Conservation (phyloP, 1,139 yeast species). For the Scheffersomyces segobiensis region DNA sequence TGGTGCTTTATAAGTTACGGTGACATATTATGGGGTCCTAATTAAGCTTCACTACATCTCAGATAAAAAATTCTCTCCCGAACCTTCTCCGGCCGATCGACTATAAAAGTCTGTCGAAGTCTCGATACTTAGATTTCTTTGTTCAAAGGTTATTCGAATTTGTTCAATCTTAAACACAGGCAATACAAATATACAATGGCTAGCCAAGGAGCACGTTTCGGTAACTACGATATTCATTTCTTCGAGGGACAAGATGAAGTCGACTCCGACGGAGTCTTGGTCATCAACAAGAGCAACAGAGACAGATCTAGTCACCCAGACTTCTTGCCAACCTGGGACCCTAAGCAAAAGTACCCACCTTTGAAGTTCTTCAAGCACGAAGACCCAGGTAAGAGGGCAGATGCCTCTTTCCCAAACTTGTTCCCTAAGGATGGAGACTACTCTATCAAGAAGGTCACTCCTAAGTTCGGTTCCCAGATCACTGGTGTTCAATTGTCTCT, state of each 20-base stretch:
- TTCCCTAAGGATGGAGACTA: slow-evolving; percentile 36
- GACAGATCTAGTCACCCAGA: slow-evolving; percentile 23
- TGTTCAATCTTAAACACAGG: not conserved
- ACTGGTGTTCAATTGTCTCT: slow-evolving; percentile 40
- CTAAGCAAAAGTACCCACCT: slow-evolving; percentile 36
- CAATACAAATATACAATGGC: not conserved
- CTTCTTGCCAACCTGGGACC: slow-evolving; percentile 54
- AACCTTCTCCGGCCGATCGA: not conserved
- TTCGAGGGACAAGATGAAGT: slow-evolving; percentile 31
- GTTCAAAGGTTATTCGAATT: not conserved
- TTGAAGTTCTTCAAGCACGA: slow-evolving; percentile 39
- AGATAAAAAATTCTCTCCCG: not conserved
- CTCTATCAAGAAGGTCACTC: slow-evolving; percentile 24
- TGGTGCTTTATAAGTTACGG: not conserved
- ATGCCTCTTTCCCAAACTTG: slow-evolving; percentile 51
- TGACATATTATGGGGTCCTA: not conserved
- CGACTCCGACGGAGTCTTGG: slow-evolving; percentile 38
- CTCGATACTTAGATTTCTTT: not conserved
- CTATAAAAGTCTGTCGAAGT: not conserved
- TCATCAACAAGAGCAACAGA: slow-evolving; percentile 24
- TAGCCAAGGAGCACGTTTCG: not conserved
- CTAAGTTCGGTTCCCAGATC: slow-evolving; percentile 28
- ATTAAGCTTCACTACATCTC: not conserved
- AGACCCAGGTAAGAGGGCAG: slow-evolving; percentile 60
- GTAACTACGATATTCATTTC: slow-evolving; percentile 11